Evolutionary conservation across 2,329 filamentous ascomycete genomes (phyloP).

Genomic region (Hirsutella minnesotensis): DNA sequence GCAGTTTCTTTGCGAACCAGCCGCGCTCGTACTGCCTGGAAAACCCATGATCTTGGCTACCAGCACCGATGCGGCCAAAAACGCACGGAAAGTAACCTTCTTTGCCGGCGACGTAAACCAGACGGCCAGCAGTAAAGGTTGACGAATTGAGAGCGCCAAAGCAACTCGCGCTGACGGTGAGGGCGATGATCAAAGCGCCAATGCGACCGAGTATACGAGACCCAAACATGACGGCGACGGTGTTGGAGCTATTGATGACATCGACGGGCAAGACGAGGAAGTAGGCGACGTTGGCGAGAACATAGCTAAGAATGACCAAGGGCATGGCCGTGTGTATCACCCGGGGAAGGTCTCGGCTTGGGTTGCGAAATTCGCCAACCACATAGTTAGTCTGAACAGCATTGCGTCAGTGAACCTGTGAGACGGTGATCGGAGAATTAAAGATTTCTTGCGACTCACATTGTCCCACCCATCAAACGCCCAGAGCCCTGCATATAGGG

Average conservation of each 20-base stretch:
- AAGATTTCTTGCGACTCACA: conserved; percentile 47
- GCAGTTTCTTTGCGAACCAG: conserved; percentile 47
- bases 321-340: conserved; percentile 97
- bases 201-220: conserved; percentile 76
- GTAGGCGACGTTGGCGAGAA: conserved; percentile 86
- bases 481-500: conserved; percentile 91
- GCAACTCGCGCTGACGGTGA: conserved; percentile 83
- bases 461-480: conserved; percentile 99
- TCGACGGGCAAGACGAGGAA: conserved; percentile 80
- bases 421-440: neutral
- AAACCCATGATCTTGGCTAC: conserved; percentile 27
- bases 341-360: conserved; percentile 75
- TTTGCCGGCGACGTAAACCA: conserved; percentile 89
- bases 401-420: conserved; percentile 5
- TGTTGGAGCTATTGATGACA: conserved; percentile 78
- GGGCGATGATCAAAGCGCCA: conserved; percentile 72
- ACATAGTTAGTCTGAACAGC: conserved; percentile 78
- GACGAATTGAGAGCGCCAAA: conserved; percentile 92
- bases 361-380: conserved; percentile 90
- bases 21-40: conserved; percentile 36
- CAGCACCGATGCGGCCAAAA: conserved; percentile 73
- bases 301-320: conserved; percentile 78
- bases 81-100: conserved; percentile 82
- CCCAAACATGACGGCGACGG: conserved; percentile 91
- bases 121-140: conserved; percentile 81